Evolutionary conservation across 2,329 filamentous ascomycete species (phyloP).

Genomic region (Paraphaeosphaeria sporulosa): DNA sequence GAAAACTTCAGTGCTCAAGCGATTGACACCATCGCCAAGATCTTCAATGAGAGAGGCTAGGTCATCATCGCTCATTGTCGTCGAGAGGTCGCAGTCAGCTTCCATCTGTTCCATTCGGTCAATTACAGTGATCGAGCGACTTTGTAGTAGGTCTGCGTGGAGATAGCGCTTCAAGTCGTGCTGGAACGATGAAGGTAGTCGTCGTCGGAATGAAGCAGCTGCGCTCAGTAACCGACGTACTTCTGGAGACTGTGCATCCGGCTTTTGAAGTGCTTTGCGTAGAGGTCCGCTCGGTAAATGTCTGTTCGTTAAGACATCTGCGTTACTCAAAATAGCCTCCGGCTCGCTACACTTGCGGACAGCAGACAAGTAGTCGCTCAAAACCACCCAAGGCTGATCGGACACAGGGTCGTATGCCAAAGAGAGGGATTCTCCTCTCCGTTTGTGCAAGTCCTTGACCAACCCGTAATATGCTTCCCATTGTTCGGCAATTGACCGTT

Average conservation of each 20-base stretch:
- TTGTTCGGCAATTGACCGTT: slow-evolving; percentile 76
- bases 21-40: slow-evolving; percentile 59
- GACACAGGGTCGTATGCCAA: slow-evolving; percentile 75
- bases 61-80: slow-evolving; percentile 83
- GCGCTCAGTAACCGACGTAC: slow-evolving; percentile 72
- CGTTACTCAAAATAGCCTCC: slow-evolving; percentile 78
- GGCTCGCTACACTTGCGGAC: slow-evolving; percentile 80
- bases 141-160: slow-evolving; percentile 76
- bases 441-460: slow-evolving; percentile 83
- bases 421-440: slow-evolving; percentile 81
- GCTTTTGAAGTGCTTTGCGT: slow-evolving; percentile 40
- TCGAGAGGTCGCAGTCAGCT: slow-evolving; percentile 78
- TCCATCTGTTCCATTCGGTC: slow-evolving; percentile 82
- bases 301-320: slow-evolving; percentile 48
- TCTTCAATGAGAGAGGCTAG: slow-evolving; percentile 64
- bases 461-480: slow-evolving; percentile 92
- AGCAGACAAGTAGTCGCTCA: slow-evolving; percentile 80
- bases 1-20: slow-evolving; percentile 60
- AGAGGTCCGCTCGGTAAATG: slow-evolving; percentile 31
- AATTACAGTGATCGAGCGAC: slow-evolving; percentile 63
- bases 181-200: slow-evolving; percentile 73
- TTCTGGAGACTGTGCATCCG: slow-evolving; percentile 51
- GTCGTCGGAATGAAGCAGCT: slow-evolving; percentile 73
- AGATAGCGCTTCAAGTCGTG: slow-evolving; percentile 73
- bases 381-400: slow-evolving; percentile 82